These are phyloP conservation scores for Mycena galericulata DNA, from an alignment of 768 basidiomycete genomes.

Conservation along the genomic window DNA sequence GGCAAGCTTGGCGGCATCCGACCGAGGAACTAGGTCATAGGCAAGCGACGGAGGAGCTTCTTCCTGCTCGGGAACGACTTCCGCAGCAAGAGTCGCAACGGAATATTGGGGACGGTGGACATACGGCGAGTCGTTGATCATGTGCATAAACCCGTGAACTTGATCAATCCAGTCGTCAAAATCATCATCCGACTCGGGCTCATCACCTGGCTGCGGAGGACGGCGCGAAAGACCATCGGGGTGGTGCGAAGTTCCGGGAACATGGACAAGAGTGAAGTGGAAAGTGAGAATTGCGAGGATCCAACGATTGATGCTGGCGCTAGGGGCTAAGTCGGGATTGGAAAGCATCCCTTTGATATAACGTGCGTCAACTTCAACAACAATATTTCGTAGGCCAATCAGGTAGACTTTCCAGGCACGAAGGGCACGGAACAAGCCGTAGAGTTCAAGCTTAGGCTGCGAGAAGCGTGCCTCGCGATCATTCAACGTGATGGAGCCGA, in stretches of 20 bases:
- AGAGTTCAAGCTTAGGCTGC: conserved; percentile 51
- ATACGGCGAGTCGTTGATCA: conserved; percentile 21
- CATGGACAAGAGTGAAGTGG: conserved; percentile 46
- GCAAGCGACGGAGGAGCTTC: not conserved
- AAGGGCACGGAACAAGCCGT: conserved; percentile 44
- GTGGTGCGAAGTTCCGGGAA: conserved; percentile 36
- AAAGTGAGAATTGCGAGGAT: conserved; percentile 43
- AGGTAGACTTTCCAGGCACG: conserved; percentile 37
- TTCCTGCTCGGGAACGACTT: no score
- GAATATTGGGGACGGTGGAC: not conserved
- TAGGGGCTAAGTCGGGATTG: conserved; percentile 41
- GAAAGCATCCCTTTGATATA: conserved; percentile 52
- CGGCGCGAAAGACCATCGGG: conserved; percentile 47
- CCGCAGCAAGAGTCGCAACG: not conserved
- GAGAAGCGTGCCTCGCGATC: conserved; percentile 42
- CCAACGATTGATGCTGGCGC: conserved; percentile 42
- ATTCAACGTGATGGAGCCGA: conserved; percentile 52
- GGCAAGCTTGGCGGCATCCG: not conserved
- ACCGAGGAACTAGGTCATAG: not conserved
- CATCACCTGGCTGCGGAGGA: conserved; percentile 29
- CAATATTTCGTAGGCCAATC: conserved; percentile 45
- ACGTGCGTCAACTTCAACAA: conserved; percentile 51
- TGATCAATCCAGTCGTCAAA: conserved; percentile 18
- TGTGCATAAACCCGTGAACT: conserved; percentile 33
- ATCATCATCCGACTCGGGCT: not conserved